Evolutionary conservation across 768 basidiomycete genomes (phyloP), one percentile per base, ranked within the genome.

Genomic region (Tylopilus plumbeoviolaceoides): DNA sequence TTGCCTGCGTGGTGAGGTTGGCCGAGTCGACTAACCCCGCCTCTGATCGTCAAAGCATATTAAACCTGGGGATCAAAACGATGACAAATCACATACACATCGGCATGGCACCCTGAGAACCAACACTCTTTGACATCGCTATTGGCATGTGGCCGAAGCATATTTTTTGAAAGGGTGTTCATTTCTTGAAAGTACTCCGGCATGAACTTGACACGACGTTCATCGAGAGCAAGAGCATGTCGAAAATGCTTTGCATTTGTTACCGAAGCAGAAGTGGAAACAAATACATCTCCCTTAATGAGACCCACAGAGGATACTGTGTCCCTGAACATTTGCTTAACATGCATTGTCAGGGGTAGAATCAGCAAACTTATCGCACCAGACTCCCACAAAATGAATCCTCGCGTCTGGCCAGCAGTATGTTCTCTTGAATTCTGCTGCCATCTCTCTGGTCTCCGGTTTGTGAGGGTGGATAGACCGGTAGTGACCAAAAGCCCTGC

Each of bases 351-450:
- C 8, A 23, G 31, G 21, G 12, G 5, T 17, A 35, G 3, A 20
- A 51, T 7, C 15, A n/a, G 10, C 21, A 9, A 7, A 18, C 10
- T 44, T 9, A 17, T 6, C 38, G 5, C 47, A 72, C 71, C 72
- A 73, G 18, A 60, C 70, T 2, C 71, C 71, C 1, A 72, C 41
- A 31, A 72, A 72, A 51, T 72, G 72, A 0, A 72, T 55, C 18
- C 55, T 47, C 18, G 67, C 64, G 20, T 51, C 42, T 4, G n/a
- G 3, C 38, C 63, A 36, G 21, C 62, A 70, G 35, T 66, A 72
- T 0, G 49, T 57, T 11, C 46, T 45, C 48, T 70, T 72, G 64
- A 72, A 72, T 9, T 35, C 31, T 1, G 18, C 31, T 45, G 55
- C 59, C 57, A 15, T 33, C 28, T 30, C 28, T 30, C 28, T 30